Evolutionary conservation across 768 basidiomycete species (phyloP), one percentile per base, ranked within the genome.

Genomic region (Lenzites betulinus): DNA sequence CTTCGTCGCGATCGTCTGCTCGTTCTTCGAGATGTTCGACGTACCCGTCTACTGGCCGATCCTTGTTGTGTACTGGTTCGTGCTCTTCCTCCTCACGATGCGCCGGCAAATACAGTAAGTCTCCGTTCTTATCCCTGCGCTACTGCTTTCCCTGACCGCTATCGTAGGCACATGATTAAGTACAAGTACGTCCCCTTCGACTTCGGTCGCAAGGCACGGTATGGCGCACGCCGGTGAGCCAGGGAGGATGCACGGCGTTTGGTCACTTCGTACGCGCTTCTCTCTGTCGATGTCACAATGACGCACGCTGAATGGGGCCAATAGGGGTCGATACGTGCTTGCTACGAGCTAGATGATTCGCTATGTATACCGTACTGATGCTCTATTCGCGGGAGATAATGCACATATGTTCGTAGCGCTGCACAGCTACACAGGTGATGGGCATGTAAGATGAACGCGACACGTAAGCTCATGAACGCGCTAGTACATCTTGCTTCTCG

Each of bases 11-110:
- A 68, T 96, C 42, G 75, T 88, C 54, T 89, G 89, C 73, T 92
- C 97, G 2, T 77, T 89, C 57, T 95, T 92, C 25, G 82, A 89
- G 47, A 77, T 89, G 36, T 96, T 97, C 66, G 95, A 98, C 72
- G 90, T 99, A 22, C 96, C 97, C 7, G 97, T 98, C 23, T 98
- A 97, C 78, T 98, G 97, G 95, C 97, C 97, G 8, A 98, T 99
- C 74, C 85, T 99, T 55, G 87, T 98, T 67, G 80, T 98, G 59
- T 99, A 99, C 79, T 99, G 98, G 81, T 91, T 91, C 74, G 89
- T 95, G 43, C 83, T 98, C 55, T 98, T 98, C 71, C 84, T 92
- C 22, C 79, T 98, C 67, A 98, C 96, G 4, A 96, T 99, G 93
- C 84, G 95, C 63, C 79, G 94, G 63, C 95, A 98, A 76, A 95